phyloP scores from a whole-genome alignment of 2,329 filamentous ascomycete species.

The Penicillium capsulatum region DNA sequence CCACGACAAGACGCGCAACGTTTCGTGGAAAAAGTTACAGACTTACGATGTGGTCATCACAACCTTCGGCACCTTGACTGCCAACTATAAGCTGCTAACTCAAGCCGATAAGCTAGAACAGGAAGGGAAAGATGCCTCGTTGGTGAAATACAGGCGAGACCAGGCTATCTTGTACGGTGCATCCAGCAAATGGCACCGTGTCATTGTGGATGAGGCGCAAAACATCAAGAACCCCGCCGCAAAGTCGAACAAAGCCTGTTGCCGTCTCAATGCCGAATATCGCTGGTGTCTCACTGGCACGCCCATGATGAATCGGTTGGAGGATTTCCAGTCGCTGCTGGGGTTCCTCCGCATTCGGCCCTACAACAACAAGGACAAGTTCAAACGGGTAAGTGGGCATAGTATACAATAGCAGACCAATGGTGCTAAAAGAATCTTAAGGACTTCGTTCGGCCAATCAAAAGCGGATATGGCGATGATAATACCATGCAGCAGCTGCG shows the following conservation, averaged over 20 bases:
- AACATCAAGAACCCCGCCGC: constrained; percentile 72
- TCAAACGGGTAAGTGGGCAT: constrained; percentile 49
- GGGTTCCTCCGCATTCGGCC: constrained; percentile 73
- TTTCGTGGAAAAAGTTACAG: constrained; percentile 57
- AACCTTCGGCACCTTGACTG: constrained; percentile 68
- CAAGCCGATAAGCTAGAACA: constrained; percentile 50
- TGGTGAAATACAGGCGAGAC: constrained; percentile 5
- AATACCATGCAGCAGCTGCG: constrained; percentile 67
- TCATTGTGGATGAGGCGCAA: constrained; percentile 77
- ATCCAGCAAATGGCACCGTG: constrained; percentile 59
- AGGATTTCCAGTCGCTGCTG: constrained; percentile 73
- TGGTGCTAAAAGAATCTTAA: no score
- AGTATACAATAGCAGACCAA: no score
- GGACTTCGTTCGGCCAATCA: constrained; percentile 54
- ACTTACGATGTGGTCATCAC: constrained; percentile 72
- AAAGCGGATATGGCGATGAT: constrained; percentile 35
- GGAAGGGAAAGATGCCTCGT: constrained; percentile 35
- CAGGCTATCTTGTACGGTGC: constrained; percentile 52
- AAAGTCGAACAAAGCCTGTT: constrained; percentile 58
- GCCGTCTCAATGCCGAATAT: constrained; percentile 55
- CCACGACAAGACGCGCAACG: constrained; percentile 60
- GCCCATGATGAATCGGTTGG: constrained; percentile 81
- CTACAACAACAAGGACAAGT: constrained; percentile 62
- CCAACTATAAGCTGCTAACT: constrained; percentile 62
- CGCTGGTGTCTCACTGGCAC: constrained; percentile 76